phyloP scores from a whole-genome alignment of 192 early-diverging fungal species.

The Obelidium mucronatum region DNA sequence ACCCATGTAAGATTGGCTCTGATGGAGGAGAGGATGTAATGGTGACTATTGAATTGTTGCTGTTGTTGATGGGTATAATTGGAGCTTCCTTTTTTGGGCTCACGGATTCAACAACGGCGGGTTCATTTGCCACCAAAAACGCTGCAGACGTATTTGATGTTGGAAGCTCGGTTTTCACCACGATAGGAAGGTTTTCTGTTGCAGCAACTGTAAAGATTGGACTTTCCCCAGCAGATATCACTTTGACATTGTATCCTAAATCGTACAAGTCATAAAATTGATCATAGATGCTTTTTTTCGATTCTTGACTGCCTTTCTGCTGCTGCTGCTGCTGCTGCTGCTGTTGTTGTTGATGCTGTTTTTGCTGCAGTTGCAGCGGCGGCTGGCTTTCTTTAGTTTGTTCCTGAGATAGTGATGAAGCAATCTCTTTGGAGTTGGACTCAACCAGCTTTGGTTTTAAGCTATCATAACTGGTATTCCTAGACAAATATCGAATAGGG shows the following conservation, averaged over 20 bases:
- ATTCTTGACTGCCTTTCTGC: too few species aligned
- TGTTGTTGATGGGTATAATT: neutral
- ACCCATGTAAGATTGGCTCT: neutral
- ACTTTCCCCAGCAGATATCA: neutral
- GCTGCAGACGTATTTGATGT: neutral
- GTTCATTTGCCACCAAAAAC: neutral
- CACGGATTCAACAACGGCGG: neutral
- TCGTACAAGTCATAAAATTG: slow-evolving; percentile 24
- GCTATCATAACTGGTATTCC: too few species aligned
- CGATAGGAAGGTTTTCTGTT: neutral
- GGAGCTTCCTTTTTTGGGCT: neutral
- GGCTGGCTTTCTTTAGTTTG: too few species aligned
- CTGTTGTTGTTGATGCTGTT: too few species aligned
- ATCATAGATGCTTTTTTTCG: neutral
- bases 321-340: too few species aligned
- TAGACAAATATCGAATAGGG: too few species aligned
- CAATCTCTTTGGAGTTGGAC: too few species aligned
- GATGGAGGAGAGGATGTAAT: neutral
- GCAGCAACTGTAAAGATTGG: neutral
- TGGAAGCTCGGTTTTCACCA: neutral
- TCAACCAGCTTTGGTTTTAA: too few species aligned
- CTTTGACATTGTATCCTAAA: slow-evolving; percentile 4
- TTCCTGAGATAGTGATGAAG: too few species aligned
- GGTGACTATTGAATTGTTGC: neutral
- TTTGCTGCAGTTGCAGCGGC: too few species aligned